Base-by-base conservation (phyloP, 1,284 basidiomycete genomes). In the Cryptococcus sp. region DNA sequence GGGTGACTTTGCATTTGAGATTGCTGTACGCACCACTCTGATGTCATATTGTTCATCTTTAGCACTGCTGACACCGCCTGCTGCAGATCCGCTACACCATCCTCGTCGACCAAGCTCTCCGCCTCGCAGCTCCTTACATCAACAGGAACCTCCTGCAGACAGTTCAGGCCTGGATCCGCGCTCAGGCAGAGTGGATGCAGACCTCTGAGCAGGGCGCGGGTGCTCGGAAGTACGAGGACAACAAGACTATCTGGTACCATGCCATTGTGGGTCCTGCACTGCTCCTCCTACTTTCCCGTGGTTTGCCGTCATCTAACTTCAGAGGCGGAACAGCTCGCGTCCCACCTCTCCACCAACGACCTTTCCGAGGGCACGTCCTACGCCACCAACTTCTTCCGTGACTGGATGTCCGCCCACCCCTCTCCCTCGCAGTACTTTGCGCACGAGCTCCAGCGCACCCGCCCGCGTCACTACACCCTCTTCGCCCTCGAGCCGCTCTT, bases 191-290 rank as follows among this genome's bases (percentile, higher is more conserved):
- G 2, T 73, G 68, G 67, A 66, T 71, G 63, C 52, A 50, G 20
- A 42, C 53, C 13, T 60, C 61, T 4, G 55, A 62, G 16, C 69
- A 70, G 49, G 71, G 71, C 6, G 43, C 43, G 18, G 47, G 49
- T 12, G 68, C 66, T 1, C 52, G 52, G n/a, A 43, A 50, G 18
- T 58, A 53, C 6, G 59, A 57, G 18, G 66, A 69, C 45, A 71
- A 70, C 52, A 66, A 67, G 40, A 55, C 59, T 4, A 56, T 66
- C 23, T 71, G 70, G 71, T 70, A 68, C 56, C 55, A 70, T 37
- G 70, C 66, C 0, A 50, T 68, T 8, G 71, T 70, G 52, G 53
- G 69, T 61, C 16, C 4, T 12, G 11, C 45, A 21, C n/a, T 15
- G 15, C 8, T 38, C 9, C 9, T 33, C 9, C 28, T 4, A 0